Evolutionary conservation across 2,329 filamentous ascomycete genomes (phyloP).

Genomic region (Sarocladiaceae sp.): DNA sequence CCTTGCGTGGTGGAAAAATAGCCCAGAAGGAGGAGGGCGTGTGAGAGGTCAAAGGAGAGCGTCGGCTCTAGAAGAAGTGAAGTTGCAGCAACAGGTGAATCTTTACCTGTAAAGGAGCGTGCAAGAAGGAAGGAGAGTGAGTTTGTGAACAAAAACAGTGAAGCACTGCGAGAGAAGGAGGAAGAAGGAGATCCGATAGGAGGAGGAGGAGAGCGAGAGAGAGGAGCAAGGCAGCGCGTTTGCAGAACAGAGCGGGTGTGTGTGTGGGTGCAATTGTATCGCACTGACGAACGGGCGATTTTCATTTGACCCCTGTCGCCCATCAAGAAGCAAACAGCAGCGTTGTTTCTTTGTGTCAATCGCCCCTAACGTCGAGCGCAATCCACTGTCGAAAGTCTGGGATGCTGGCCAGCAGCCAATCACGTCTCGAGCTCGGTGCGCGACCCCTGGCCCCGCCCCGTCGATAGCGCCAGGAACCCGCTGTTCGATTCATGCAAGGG

Average conservation of each 20-base stretch:
- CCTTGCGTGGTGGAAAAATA: not conserved
- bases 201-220: not conserved
- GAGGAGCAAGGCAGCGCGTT: not conserved
- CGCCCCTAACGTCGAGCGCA: too few species aligned
- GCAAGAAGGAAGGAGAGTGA: conserved; percentile 6
- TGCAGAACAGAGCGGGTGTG: not conserved
- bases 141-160: not conserved
- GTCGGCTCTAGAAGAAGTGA: conserved; percentile 6
- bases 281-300: not conserved
- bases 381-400: not conserved
- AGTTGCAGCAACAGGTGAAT: not conserved
- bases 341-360: too few species aligned
- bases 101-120: conserved; percentile 1
- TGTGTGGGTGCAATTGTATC: not conserved
- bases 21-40: conserved; percentile 3
- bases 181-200: not conserved
- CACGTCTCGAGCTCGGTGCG: not conserved
- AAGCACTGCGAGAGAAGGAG: not conserved
- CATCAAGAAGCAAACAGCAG: conserved; percentile 7
- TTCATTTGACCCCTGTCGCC: not conserved
- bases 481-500: conserved; percentile 8
- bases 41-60: not conserved
- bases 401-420: conserved; percentile 5
- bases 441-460: not conserved
- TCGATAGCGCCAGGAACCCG: conserved; percentile 10